phyloP scores from a whole-genome alignment of 2,329 filamentous ascomycete genomes.

The Colletotrichum gloeosporioides region DNA sequence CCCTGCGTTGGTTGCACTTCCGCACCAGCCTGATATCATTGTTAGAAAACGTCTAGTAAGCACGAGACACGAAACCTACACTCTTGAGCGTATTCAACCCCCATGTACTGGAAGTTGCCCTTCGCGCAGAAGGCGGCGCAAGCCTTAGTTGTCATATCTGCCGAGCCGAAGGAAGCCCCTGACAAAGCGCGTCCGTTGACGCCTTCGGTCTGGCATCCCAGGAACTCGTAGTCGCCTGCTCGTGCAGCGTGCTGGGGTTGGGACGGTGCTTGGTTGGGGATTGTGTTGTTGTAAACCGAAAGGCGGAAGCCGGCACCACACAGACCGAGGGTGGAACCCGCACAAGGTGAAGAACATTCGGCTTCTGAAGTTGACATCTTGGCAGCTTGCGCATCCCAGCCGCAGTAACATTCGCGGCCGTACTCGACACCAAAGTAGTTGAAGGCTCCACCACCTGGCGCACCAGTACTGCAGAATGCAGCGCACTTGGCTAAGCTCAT shows the following conservation, averaged over 20 bases:
- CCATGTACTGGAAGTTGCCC: constrained; percentile 25
- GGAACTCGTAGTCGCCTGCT: constrained; percentile 24
- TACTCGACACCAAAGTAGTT: constrained; percentile 31
- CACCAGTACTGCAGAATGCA: constrained; percentile 24
- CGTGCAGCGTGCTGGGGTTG: constrained; percentile 17
- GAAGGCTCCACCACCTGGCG: constrained; percentile 22
- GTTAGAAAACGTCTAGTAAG: constrained; percentile 13
- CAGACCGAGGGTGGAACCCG: constrained; percentile 4
- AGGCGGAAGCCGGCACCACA: constrained; percentile 25
- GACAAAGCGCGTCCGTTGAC: constrained; percentile 24
- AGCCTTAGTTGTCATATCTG: constrained; percentile 28
- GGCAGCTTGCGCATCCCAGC: constrained; percentile 21
- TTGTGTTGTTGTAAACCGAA: constrained; percentile 27
- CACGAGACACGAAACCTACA: constrained; percentile 21
- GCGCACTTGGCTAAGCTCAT: constrained; percentile 30
- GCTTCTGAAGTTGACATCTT: constrained; percentile 20
- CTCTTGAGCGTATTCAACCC: constrained; percentile 32
- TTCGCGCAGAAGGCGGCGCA: constrained; percentile 29
- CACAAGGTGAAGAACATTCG: constrained; percentile 23
- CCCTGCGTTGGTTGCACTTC: constrained; percentile 22
- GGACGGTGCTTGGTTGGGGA: constrained; percentile 14
- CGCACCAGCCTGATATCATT: constrained; percentile 22
- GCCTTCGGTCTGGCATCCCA: constrained; percentile 27
- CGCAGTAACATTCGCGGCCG: constrained; percentile 27
- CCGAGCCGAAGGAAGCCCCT: constrained; percentile 19